These are phyloP conservation scores for Lachnellula subtilissima DNA, from an alignment of 2,329 filamentous ascomycete species.

Conservation along the genomic window DNA sequence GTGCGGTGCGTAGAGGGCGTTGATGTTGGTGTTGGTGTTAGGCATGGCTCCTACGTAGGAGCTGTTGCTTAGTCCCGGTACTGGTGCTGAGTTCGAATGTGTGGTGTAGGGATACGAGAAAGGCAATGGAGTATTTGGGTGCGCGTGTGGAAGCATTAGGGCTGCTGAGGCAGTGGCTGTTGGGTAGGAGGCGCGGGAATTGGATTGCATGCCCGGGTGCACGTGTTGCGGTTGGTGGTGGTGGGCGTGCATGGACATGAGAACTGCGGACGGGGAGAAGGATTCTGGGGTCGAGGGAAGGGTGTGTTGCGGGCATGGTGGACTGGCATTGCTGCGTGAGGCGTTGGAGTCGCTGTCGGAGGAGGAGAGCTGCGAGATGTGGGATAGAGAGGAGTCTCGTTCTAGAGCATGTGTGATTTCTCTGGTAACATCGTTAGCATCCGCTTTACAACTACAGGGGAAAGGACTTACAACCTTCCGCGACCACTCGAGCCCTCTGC, in stretches of 20 bases:
- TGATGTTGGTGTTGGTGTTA: not conserved
- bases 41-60: not conserved
- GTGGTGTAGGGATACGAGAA: too few relatives aligned
- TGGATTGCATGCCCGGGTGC: not conserved
- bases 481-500: slow-evolving; percentile 27
- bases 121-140: too few relatives aligned
- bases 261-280: slow-evolving; percentile 18
- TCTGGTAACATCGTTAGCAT: slow-evolving; percentile 4
- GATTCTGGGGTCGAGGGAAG: slow-evolving; percentile 4
- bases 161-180: not conserved
- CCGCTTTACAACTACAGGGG: not conserved
- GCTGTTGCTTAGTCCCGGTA: too few relatives aligned
- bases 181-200: slow-evolving; percentile 2
- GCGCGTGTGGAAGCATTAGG: too few relatives aligned
- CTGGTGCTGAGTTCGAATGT: too few relatives aligned
- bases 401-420: slow-evolving; percentile 17
- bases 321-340: not conserved
- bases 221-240: not conserved
- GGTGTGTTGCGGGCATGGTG: not conserved
- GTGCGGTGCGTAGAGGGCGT: not conserved
- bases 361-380: slow-evolving; percentile 6
- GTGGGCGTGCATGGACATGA: slow-evolving; percentile 17
- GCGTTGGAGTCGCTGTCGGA: slow-evolving; percentile 6
- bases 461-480: slow-evolving; percentile 23
- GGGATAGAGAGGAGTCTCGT: slow-evolving; percentile 7